phyloP scores from a whole-genome alignment of 768 basidiomycete genomes.

The Tulasnella sp. region DNA sequence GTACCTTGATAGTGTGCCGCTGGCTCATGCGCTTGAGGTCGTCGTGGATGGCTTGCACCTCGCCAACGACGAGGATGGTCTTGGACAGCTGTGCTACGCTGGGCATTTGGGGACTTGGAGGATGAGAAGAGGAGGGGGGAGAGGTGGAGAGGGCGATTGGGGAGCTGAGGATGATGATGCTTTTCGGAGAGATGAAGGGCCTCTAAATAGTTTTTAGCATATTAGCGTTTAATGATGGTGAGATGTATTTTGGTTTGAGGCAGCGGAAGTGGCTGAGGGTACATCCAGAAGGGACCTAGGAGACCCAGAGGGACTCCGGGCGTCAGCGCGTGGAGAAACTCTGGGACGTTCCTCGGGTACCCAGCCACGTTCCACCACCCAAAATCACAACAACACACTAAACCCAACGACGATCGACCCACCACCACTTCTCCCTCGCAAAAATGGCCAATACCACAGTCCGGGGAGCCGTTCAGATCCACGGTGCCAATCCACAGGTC shows the following conservation, averaged over 20 bases:
- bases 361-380: neutral
- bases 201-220: slow-evolving; percentile 23
- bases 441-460: slow-evolving; percentile 94
- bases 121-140: neutral
- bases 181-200: neutral
- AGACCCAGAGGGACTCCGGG: neutral
- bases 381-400: neutral
- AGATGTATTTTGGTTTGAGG: slow-evolving; percentile 4
- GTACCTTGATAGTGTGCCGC: slow-evolving; percentile 26
- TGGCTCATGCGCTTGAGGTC: slow-evolving; percentile 22
- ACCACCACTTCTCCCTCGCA: neutral
- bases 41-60: slow-evolving; percentile 23
- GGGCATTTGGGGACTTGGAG: slow-evolving; percentile 20
- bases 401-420: slow-evolving; percentile 16
- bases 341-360: slow-evolving; percentile 17
- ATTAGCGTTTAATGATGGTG: slow-evolving; percentile 27
- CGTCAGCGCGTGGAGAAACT: neutral
- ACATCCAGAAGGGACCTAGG: neutral
- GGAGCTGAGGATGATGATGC: neutral
- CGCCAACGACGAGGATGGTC: slow-evolving; percentile 27
- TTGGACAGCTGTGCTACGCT: slow-evolving; percentile 27
- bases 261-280: slow-evolving; percentile 27
- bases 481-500: slow-evolving; percentile 96
- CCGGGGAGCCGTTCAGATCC: slow-evolving; percentile 80
- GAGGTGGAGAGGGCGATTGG: neutral